Conservation (phyloP, 2,329 filamentous ascomycete genomes). For the Pyrenochaeta sp. region DNA sequence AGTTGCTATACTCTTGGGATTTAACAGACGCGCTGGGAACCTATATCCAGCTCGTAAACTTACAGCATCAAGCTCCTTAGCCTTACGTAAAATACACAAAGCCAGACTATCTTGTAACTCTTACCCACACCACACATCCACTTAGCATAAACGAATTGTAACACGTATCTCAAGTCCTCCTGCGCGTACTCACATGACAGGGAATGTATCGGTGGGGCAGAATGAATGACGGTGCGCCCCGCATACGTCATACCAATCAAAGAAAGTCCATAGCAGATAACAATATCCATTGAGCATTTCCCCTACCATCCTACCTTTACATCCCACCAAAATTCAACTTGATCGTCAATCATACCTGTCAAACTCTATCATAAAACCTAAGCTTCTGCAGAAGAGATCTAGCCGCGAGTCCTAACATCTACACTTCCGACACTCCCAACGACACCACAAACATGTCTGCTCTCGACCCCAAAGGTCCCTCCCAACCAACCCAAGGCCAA, state of each 20-base stretch:
- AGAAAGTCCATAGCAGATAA: slow-evolving; percentile 10
- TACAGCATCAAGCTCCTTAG: background rate
- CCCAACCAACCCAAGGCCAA: slow-evolving; percentile 55
- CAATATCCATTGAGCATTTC: background rate
- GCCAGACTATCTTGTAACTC: background rate
- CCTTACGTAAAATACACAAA: background rate
- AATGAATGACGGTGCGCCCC: slow-evolving; percentile 36
- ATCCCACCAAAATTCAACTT: background rate
- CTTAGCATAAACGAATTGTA: slow-evolving; percentile 18
- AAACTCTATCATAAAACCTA: background rate
- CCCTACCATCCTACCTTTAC: background rate
- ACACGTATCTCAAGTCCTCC: slow-evolving; percentile 14
- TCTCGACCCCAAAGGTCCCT: slow-evolving; percentile 52
- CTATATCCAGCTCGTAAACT: background rate
- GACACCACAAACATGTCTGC: slow-evolving; percentile 44
- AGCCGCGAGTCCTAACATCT: background rate
- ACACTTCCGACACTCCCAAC: background rate
- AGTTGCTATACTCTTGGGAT: background rate
- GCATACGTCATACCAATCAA: slow-evolving; percentile 39
- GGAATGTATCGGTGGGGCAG: slow-evolving; percentile 20
- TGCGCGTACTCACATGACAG: slow-evolving; percentile 20
- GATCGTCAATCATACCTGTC: background rate
- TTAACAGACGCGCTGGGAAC: background rate
- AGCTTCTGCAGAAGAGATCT: background rate
- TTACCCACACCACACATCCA: slow-evolving; percentile 3